Conservation (phyloP, 225 moss, liverwort and hornwort genomes). For the Rhytidiadelphus loreus region DNA sequence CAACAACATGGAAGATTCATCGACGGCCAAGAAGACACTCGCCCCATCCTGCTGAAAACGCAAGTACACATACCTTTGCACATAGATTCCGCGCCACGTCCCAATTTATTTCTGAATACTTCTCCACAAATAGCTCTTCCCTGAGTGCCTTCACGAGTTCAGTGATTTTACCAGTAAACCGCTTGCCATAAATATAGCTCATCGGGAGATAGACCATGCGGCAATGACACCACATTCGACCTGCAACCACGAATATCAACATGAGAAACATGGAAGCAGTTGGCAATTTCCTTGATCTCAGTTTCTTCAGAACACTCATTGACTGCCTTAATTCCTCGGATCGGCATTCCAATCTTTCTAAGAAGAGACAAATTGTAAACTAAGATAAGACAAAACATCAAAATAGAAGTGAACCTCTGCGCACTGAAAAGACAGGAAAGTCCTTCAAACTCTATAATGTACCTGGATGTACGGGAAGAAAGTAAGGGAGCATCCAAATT, state of each 20-base stretch:
- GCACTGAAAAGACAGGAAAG: neutral
- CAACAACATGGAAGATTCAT: neutral
- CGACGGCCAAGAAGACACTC: neutral
- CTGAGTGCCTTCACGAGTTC: constrained; percentile 59
- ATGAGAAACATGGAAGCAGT: neutral
- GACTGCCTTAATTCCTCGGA: neutral
- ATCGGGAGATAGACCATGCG: constrained; percentile 98
- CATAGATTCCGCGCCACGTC: constrained; percentile 77
- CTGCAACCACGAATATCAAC: constrained; percentile 31
- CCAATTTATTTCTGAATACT: constrained; percentile 76
- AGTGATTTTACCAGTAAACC: constrained; percentile 64
- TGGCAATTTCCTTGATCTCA: neutral
- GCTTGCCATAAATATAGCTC: constrained; percentile 80
- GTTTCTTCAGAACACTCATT: neutral
- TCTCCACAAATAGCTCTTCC: constrained; percentile 64
- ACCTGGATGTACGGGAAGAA: constrained; percentile 89
- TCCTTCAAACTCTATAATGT: neutral
- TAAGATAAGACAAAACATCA: neutral
- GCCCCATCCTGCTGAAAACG: neutral
- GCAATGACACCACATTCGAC: constrained; percentile 97
- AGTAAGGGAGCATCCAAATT: constrained; percentile 76
- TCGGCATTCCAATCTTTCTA: neutral
- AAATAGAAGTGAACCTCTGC: neutral
- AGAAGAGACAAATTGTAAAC: neutral
- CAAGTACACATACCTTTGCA: constrained; percentile 56